Percentiles rank a stretch among this genome's conserved stretches.
Conservation (phyloP, 2,329 filamentous ascomycete genomes). For the Cladosporium sp. region DNA sequence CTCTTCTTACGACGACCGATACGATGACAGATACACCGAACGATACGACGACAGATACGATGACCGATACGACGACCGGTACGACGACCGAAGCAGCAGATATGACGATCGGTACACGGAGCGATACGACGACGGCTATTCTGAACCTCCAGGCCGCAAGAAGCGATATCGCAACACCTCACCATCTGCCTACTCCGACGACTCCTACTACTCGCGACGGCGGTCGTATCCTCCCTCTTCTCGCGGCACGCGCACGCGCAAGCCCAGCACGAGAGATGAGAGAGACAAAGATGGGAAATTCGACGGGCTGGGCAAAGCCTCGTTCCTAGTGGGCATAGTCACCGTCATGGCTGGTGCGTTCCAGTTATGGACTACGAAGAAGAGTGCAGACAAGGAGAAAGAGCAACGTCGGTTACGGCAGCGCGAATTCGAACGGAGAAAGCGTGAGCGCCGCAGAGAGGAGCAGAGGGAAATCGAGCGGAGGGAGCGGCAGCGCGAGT, state of each 20-base stretch:
- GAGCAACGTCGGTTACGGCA: slow-evolving; percentile 6
- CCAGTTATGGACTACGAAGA: slow-evolving; percentile 14
- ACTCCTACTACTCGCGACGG: slow-evolving; percentile 5
- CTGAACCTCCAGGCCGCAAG: slow-evolving; percentile 1
- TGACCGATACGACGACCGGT: not conserved
- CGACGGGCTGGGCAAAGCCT: slow-evolving; percentile 11
- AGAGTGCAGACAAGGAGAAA: slow-evolving; percentile 11
- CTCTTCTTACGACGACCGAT: slow-evolving; percentile 5
- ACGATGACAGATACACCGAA: slow-evolving; percentile 9
- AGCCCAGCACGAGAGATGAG: not conserved
- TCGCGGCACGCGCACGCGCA: slow-evolving; percentile 5
- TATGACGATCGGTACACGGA: slow-evolving; percentile 3
- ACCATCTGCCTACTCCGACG: slow-evolving; percentile 5
- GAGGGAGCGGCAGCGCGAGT: slow-evolving; percentile 2
- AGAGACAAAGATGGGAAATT: slow-evolving; percentile 11
- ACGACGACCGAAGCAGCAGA: not conserved
- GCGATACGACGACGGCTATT: slow-evolving; percentile 9
- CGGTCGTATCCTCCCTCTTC: slow-evolving; percentile 7
- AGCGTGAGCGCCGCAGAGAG: slow-evolving; percentile 10
- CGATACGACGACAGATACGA: slow-evolving; percentile 1
- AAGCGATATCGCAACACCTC: slow-evolving; percentile 2
- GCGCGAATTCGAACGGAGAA: slow-evolving; percentile 12
- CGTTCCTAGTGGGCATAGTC: slow-evolving; percentile 13
- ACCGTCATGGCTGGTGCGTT: slow-evolving; percentile 12
- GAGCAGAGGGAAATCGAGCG: slow-evolving; percentile 11